phyloP scores from a whole-genome alignment of 2,329 filamentous ascomycete genomes.

The Ophiostoma sp. region DNA sequence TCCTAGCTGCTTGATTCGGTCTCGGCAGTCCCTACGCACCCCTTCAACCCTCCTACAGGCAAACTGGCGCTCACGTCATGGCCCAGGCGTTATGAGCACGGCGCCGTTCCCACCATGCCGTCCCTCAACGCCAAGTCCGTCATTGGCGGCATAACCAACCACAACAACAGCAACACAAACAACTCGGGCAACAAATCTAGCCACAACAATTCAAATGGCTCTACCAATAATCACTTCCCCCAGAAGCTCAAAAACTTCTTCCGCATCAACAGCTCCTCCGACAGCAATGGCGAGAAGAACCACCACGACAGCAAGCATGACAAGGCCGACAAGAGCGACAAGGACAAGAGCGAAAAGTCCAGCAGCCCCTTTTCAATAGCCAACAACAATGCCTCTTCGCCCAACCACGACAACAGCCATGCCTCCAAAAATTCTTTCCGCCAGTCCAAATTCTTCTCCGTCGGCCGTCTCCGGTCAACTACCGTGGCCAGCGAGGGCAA shows the following conservation, averaged over 20 bases:
- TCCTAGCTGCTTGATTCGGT: neutral
- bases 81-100: slow-evolving; percentile 29
- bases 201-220: slow-evolving; percentile 30
- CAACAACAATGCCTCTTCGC: slow-evolving; percentile 10
- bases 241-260: slow-evolving; percentile 68
- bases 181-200: slow-evolving; percentile 17
- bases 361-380: slow-evolving; percentile 14
- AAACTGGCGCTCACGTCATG: slow-evolving; percentile 28
- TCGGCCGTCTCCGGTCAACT: slow-evolving; percentile 79
- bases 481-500: slow-evolving; percentile 93
- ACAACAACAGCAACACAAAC: slow-evolving; percentile 35
- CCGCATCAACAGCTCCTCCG: slow-evolving; percentile 52
- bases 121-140: slow-evolving; percentile 44
- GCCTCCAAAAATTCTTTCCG: slow-evolving; percentile 61
- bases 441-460: slow-evolving; percentile 84
- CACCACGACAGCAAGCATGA: slow-evolving; percentile 29
- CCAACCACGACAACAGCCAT: slow-evolving; percentile 23
- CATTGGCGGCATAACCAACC: slow-evolving; percentile 59
- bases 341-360: slow-evolving; percentile 16
- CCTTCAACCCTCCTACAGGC: neutral
- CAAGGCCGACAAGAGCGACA: slow-evolving; percentile 11
- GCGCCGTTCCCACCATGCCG: slow-evolving; percentile 28
- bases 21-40: neutral
- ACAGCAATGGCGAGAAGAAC: slow-evolving; percentile 35
- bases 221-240: slow-evolving; percentile 56